A percentile compares a stretch with the other conserved stretches of the same genome.
Conservation (phyloP, 805 yeast genomes). For the Candida verbasci region DNA sequence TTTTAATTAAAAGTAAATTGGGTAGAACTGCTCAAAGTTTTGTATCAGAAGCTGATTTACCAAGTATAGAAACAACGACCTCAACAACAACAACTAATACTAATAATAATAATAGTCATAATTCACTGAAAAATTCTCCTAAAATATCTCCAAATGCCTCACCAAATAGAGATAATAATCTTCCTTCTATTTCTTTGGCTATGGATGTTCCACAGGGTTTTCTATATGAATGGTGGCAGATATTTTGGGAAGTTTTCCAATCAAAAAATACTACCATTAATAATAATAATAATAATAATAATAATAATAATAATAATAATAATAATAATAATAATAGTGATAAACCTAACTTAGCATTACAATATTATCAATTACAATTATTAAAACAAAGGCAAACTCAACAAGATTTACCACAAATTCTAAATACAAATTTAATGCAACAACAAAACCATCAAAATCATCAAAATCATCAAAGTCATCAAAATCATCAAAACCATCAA, state of each 20-base stretch:
- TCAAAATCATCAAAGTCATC: slow-evolving; percentile 1
- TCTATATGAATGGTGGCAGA: slow-evolving; percentile 92
- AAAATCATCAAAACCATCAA: slow-evolving; percentile 4
- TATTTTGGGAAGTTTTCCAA: slow-evolving; percentile 90
- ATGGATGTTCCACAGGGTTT: slow-evolving; percentile 88
- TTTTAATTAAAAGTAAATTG: slow-evolving; percentile 68
- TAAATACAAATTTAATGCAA: too few relatives aligned
- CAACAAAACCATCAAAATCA: background rate
- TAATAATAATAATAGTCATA: slow-evolving; percentile 7
- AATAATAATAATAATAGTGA: slow-evolving; percentile 1
- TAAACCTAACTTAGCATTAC: slow-evolving; percentile 4
- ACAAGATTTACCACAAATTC: slow-evolving; percentile 12
- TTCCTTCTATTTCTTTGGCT: slow-evolving; percentile 49
- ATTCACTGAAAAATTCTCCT: slow-evolving; percentile 8
- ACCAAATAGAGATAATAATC: slow-evolving; percentile 35
- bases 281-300: background rate
- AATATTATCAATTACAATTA: slow-evolving; percentile 62
- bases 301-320: slow-evolving; percentile 37
- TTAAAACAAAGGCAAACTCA: slow-evolving; percentile 59
- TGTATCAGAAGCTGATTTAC: slow-evolving; percentile 71
- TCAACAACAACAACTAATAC: slow-evolving; percentile 17
- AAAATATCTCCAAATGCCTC: slow-evolving; percentile 20
- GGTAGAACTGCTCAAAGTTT: slow-evolving; percentile 71
- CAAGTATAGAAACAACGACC: too few relatives aligned
- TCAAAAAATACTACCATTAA: slow-evolving; percentile 60